Evolutionary conservation across 2,329 filamentous ascomycete species (phyloP), one percentile per base, ranked within the genome.

Genomic region (Aspergillus flavus): DNA sequence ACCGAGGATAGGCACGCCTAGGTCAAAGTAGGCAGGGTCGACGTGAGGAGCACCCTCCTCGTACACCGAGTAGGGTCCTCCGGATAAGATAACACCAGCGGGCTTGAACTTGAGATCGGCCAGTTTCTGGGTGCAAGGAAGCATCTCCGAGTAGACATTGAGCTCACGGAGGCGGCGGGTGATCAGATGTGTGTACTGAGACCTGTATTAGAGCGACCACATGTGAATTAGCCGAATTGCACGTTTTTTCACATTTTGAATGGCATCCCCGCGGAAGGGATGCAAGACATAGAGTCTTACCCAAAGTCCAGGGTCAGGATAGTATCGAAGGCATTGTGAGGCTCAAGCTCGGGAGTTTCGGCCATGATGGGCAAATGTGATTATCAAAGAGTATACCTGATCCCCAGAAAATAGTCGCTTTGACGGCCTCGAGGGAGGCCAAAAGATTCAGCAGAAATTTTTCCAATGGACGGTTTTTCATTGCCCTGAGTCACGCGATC

Each of bases 111-210:
- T 76, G 39, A 97, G 85, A 61, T 95, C 91, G 7, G 86, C 82
- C 26, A 96, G 79, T 82, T 94, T 94, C 72, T 91, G 89, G 53
- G 90, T 96, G 62, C 93, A 96, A 26, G 91, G 91, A 50, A 96
- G 87, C 89, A 96, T 91, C 82, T 97, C 93, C 65, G 88, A 88
- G 83, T 91, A 97, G 76, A 96, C 86, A 81, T 90, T 90, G 79
- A 96, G 85, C 71, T 91, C 87, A 70, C 93, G 86, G 32, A 96
- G 85, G 39, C 92, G 61, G 21, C 36, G 85, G 11, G 88, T 88
- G 73, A 94, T 93, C 45, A 94, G 82, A 77, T 93, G 90, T 46
- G 87, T 89, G 73, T 89, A 90, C 79, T 92, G 89, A 28, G 86
- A 89, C 34, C 48, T 50, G 34, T 53, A 52, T 41, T 14, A 32